Evolutionary conservation across 192 early-diverging fungal genomes (phyloP), one percentile per base, ranked within the genome.

Genomic region (Pilobolus umbonatus): DNA sequence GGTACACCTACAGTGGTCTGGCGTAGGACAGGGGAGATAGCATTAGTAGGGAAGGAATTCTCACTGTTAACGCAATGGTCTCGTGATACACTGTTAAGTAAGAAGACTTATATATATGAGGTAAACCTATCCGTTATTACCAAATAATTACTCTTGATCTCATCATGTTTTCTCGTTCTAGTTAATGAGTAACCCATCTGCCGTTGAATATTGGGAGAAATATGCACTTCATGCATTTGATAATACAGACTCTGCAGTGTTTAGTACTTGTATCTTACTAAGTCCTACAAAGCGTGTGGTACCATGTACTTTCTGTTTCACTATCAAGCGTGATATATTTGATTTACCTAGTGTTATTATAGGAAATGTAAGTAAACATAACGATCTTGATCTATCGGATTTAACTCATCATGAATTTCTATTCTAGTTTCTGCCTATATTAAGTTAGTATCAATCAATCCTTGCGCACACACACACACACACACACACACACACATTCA

Each of bases 1-100:
- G 95, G 95, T 22, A 98, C 95, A 43, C 95, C 95, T 8, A 94
- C 92, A 6, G 95, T 94, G 15, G 90, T 97, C 25, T 97, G 94
- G 94, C 86, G 94, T 34, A 81, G 94, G 5, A 92, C 91, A 2
- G 95, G 95, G 48, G 93, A 98, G 73, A 94, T 98, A 61, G 88
- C 87, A 9, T 72, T 98, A 38, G 95, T 97, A 6, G 95, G 95
- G 55, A 98, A 95, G 62, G 95, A 98, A 69, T 98, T 98, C 65
- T 91, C 89, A 3, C 78, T 98, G 25, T 64, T 98, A 64, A 98
- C 95, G 1, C 85, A 89, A 62, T 98, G 95, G 95, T 76, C 85
- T 55, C 83, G 85, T 15, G 92, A 95, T 34, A 79, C 84, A 64
- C 72, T 98, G 28, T 53, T 93, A 15, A 82, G 79, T 48, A 86